These are phyloP conservation scores for Boletus tylopilopsis DNA, from an alignment of 768 basidiomycete genomes.

Conservation along the genomic window DNA sequence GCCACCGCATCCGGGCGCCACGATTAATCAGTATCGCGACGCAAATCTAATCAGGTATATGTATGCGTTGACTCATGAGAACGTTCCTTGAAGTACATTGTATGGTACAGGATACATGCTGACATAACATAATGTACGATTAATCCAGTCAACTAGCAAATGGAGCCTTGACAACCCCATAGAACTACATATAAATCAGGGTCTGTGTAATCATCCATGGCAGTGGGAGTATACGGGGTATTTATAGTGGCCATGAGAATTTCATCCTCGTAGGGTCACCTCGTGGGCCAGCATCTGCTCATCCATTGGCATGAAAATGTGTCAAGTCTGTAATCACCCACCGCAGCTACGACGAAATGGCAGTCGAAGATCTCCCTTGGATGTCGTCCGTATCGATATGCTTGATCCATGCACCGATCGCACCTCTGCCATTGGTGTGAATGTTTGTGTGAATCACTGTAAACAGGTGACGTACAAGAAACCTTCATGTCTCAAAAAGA, in stretches of 20 bases:
- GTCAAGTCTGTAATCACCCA: conserved; percentile 3
- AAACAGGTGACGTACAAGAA: conserved; percentile 69
- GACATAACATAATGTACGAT: conserved; percentile 21
- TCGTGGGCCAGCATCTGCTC: conserved; percentile 19
- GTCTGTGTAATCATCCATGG: conserved; percentile 8
- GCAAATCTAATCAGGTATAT: conserved; percentile 5
- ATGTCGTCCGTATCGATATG: conserved; percentile 64
- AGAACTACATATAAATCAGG: conserved; percentile 7
- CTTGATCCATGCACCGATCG: conserved; percentile 97
- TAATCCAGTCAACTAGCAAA: conserved; percentile 9
- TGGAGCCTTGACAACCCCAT: conserved; percentile 9
- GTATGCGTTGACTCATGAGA: too few species aligned
- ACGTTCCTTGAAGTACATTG: conserved; percentile 3
- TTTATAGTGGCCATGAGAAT: conserved; percentile 24
- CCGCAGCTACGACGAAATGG: conserved; percentile 8
- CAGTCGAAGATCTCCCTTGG: conserved; percentile 5
- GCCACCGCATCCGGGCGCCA: not conserved
- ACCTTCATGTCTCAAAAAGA: conserved; percentile 97
- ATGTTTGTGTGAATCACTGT: not conserved
- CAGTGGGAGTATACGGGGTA: conserved; percentile 25
- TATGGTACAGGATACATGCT: conserved; percentile 3
- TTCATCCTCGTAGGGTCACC: conserved; percentile 18
- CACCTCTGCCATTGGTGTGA: conserved; percentile 51
- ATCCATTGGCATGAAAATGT: conserved; percentile 4
- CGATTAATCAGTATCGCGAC: not conserved